Evolutionary conservation across 805 yeast genomes (phyloP), one percentile per base, ranked within the genome.

Genomic region (Candida fluviatilis): DNA sequence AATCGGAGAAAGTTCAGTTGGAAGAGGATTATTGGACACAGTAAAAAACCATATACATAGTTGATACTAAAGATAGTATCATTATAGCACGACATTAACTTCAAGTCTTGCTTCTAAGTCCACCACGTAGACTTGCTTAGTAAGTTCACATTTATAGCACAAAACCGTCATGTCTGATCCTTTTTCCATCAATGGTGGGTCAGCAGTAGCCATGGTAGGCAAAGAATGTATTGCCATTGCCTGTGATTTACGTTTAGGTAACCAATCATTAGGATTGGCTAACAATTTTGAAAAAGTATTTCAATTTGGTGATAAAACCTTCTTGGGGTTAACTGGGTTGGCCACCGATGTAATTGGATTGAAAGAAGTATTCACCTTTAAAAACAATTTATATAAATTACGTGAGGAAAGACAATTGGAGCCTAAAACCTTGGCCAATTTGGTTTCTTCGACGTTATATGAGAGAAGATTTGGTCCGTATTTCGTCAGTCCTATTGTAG

Each of bases 191-290:
- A 82, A 82, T 56, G 88, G 81, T 72, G 99, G 99, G 66, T 76
- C 95, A 47, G 96, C 95, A 37, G 95, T 95, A 24, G 99, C 99
- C 48, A 93, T 93, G 99, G 83, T 83, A 18, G 99, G 99, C 54
- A 90, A 95, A 58, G 97, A 89, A 51, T 93, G 99, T 72, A 90
- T 93, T 39, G 99, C 98, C 21, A 89, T 93, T 54, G 99, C 97
- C 3, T 83, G 93, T 52, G 99, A 93, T 66, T 71, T 93, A 57
- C 82, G 98, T 55, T 71, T 93, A 45, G 99, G 99, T 16, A 80
- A 81, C 60, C 99, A 93, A 62, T 86, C 96, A 5, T 71, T 93
- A 17, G 97, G 98, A 39, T 79, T 93, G 34, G 72, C 97, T 34
- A 89, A 89, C 62, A 83, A 89, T 55, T 95, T 93, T 62, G 97